Evolutionary conservation across 2,329 filamentous ascomycete species (phyloP).

Genomic region (Aspergillus spinulosporus): DNA sequence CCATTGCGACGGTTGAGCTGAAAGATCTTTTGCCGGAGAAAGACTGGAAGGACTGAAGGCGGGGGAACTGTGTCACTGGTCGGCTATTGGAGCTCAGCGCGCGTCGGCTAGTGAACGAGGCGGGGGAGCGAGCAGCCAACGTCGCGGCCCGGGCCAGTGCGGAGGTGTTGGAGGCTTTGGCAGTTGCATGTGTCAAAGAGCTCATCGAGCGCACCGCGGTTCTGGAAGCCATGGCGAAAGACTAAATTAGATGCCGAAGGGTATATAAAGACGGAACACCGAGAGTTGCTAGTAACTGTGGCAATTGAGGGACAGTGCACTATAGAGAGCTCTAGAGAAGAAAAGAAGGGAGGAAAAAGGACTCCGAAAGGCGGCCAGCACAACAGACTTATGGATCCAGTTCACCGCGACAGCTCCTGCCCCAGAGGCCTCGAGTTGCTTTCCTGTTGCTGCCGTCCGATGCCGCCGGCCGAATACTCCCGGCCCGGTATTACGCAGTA

Average conservation of each 20-base stretch:
- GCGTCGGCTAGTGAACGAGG: constrained; percentile 28
- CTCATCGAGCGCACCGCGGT: constrained; percentile 42
- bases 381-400: constrained; percentile 7
- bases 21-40: constrained; percentile 38
- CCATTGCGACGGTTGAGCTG: constrained; percentile 41
- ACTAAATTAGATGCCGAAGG: constrained; percentile 14
- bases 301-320: neutral
- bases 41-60: constrained; percentile 36
- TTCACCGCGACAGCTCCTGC: neutral
- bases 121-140: constrained; percentile 32
- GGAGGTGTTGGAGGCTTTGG: constrained; percentile 30
- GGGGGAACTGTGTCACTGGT: constrained; percentile 35
- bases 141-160: constrained; percentile 35
- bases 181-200: constrained; percentile 37
- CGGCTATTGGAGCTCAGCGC: constrained; percentile 35
- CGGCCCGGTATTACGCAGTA: constrained; percentile 24
- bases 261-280: constrained; percentile 1
- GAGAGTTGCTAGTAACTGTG: constrained; percentile 6
- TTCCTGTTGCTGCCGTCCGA: constrained; percentile 20
- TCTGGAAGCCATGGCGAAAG: constrained; percentile 39
- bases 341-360: constrained; percentile 14
- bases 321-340: neutral
- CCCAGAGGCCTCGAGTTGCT: neutral
- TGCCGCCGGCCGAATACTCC: constrained; percentile 28
- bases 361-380: constrained; percentile 14